Evolutionary conservation across 768 basidiomycete species (phyloP), one percentile per base, ranked within the genome.

Genomic region (Paxillus involutus): DNA sequence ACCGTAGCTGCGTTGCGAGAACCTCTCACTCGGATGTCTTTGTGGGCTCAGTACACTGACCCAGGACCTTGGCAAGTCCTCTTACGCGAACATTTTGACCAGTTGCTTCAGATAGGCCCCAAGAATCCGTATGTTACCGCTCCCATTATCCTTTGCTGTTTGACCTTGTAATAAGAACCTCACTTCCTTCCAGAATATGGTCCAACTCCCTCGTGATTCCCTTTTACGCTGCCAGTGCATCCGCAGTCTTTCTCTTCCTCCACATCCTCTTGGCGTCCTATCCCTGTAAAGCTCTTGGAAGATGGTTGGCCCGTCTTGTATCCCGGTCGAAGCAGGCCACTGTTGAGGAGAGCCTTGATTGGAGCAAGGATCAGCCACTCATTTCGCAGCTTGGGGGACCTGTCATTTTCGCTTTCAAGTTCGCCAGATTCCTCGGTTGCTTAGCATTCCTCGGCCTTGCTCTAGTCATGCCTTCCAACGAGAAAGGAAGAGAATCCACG

Each of bases 371-470:
- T 6, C 39, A 36, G 26, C 47, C 37, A 26, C 54, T 59, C 49
- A 43, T 68, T 19, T 45, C 49, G 13, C 37, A 44, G 9, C 61
- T 63, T 47, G 66, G 66, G 4, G 66, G 64, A n/a, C 24, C 35
- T 10, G 51, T 55, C 39, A 64, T 69, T 37, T 67, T 60, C 42
- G 57, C 47, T 21, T 63, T 61, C 58, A 62, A 62, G 29, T 24
- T 57, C 2, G 63, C 63, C 30, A 58, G 66, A 47, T 53, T 66
- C 16, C 39, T 56, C 4, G 59, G 61, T 6, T 64, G 63, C 54
- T 51, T 67, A 16, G 44, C 50, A 35, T 55, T 69, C 49, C 46
- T 66, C 24, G 57, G 56, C 33, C 56, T 67, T 17, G 63, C 64
- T 6, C 14, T 42, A 12, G 35, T 44, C 37, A 47, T 46, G 32